Evolutionary conservation across 805 yeast species (phyloP).

Genomic region (Suhomyces faveliae): DNA sequence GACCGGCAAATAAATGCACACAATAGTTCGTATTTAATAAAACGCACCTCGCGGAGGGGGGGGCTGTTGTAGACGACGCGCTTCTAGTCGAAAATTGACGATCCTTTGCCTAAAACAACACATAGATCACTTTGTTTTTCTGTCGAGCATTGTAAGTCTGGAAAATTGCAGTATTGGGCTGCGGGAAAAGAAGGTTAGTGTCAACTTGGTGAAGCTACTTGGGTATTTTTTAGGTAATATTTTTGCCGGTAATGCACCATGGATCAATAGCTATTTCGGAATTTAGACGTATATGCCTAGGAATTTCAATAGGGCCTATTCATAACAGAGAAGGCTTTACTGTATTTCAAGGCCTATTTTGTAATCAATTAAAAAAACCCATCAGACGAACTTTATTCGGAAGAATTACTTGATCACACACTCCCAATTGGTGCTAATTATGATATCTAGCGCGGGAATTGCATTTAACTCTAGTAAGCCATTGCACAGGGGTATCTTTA

Average conservation of each 20-base stretch:
- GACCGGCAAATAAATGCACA: background rate
- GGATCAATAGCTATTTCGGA: background rate
- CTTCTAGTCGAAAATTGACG: background rate
- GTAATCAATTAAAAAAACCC: background rate
- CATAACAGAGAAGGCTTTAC: background rate
- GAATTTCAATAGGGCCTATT: background rate
- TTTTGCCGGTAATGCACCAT: background rate
- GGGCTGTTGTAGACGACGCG: conserved; percentile 2
- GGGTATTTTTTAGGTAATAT: background rate
- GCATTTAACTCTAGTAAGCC: background rate
- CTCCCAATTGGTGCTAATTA: background rate
- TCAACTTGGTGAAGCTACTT: background rate
- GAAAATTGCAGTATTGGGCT: background rate
- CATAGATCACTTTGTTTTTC: background rate
- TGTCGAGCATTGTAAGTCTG: background rate
- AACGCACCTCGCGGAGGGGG: background rate
- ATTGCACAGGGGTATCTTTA: too few species aligned
- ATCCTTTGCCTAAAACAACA: background rate
- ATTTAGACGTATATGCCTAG: background rate
- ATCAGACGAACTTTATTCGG: background rate
- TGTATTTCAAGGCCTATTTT: background rate
- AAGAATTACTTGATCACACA: background rate
- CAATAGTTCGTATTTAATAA: background rate
- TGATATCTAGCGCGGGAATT: background rate
- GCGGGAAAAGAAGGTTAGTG: background rate